phyloP scores from a whole-genome alignment of 1,284 basidiomycete species.

The Puccinia hordei region DNA sequence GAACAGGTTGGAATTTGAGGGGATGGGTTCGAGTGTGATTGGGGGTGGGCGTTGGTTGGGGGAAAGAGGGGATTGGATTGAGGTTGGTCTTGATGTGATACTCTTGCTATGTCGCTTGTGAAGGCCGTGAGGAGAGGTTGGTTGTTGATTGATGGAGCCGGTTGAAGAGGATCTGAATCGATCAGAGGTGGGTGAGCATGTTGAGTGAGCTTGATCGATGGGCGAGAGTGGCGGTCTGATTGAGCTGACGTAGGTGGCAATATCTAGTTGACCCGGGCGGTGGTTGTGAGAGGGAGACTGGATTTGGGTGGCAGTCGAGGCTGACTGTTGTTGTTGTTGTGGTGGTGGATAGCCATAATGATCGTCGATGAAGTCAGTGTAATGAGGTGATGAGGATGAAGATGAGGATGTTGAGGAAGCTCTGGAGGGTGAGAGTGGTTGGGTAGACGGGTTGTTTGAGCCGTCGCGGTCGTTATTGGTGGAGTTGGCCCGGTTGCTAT shows the following conservation, averaged over 20 bases:
- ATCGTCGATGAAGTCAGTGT: slow-evolving; percentile 14
- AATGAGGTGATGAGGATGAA: not conserved
- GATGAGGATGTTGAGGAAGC: slow-evolving; percentile 10
- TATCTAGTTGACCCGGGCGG: not conserved
- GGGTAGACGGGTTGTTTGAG: not conserved
- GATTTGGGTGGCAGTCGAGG: not conserved
- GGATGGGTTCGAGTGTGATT: not conserved
- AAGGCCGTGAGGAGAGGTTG: slow-evolving; percentile 12
- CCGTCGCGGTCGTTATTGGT: not conserved
- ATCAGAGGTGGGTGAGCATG: slow-evolving; percentile 3
- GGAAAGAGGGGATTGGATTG: not conserved
- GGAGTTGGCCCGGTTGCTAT: not conserved
- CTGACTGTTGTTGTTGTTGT: not conserved
- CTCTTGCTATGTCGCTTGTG: slow-evolving; percentile 33
- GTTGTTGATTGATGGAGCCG: not conserved
- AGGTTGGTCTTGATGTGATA: slow-evolving; percentile 8
- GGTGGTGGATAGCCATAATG: not conserved
- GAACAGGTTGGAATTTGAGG: slow-evolving; percentile 12
- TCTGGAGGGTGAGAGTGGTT: slow-evolving; percentile 22
- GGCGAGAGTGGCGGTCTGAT: slow-evolving; percentile 34
- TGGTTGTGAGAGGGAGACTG: not conserved
- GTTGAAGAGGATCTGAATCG: slow-evolving; percentile 21
- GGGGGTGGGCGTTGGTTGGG: not conserved
- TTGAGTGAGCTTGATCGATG: not conserved
- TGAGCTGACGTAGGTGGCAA: slow-evolving; percentile 29